Conservation (phyloP, 306 rosid genomes). For the Aeschynomene evenia region DNA sequence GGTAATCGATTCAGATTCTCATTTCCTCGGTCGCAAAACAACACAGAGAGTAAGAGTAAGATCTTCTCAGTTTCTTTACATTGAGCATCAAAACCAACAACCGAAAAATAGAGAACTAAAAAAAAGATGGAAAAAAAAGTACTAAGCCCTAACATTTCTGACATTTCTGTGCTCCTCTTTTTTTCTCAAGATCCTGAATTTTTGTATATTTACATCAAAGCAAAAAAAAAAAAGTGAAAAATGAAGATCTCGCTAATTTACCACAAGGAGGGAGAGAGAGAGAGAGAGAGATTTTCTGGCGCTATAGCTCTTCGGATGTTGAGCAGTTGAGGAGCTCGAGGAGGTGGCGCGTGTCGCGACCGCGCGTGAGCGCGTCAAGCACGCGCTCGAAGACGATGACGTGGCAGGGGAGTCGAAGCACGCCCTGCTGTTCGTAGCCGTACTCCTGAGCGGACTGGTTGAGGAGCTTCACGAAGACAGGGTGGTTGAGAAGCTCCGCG, state of each 20-base stretch:
- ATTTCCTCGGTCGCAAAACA: constrained; percentile 34
- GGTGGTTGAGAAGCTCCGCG: constrained; percentile 83
- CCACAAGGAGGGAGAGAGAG: not conserved
- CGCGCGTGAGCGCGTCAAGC: constrained; percentile 66
- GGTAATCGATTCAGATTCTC: constrained; percentile 7
- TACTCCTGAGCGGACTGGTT: constrained; percentile 87
- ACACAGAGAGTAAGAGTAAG: constrained; percentile 7
- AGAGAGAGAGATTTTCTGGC: not conserved
- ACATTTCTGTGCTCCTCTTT: not conserved
- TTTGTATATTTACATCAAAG: constrained; percentile 50
- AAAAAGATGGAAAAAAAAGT: too few species aligned
- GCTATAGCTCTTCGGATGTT: constrained; percentile 31
- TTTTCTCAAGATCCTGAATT: constrained; percentile 29
- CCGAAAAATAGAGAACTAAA: not conserved
- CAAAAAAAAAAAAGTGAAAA: not conserved
- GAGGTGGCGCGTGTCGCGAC: constrained; percentile 51
- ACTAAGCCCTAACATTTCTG: constrained; percentile 24
- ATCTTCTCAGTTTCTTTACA: constrained; percentile 38
- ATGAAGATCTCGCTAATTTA: constrained; percentile 33
- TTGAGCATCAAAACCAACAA: not conserved
- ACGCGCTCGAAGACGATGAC: constrained; percentile 82
- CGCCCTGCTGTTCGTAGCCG: constrained; percentile 89
- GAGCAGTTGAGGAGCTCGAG: constrained; percentile 48
- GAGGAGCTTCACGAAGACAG: constrained; percentile 76
- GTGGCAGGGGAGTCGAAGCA: constrained; percentile 77